Base-by-base conservation (phyloP, 1,139 yeast genomes). In the Eremothecium cymbalariae region DNA sequence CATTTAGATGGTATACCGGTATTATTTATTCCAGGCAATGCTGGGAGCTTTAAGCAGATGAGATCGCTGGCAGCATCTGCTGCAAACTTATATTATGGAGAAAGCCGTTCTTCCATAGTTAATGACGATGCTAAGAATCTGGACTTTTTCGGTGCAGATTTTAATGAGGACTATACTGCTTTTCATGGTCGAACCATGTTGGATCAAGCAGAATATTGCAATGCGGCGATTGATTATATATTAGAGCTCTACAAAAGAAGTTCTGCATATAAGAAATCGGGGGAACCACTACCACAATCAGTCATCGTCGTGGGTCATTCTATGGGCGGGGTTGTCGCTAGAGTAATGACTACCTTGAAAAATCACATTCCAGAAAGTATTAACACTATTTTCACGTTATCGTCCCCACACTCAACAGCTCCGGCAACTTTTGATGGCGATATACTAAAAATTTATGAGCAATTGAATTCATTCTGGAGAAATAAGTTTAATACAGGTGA, bases 381-480 rank as follows among this genome's bases (percentile, higher is more conserved):
- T 12, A 85, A 85, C 50, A 80, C 96, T 0, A 82, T 90, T 11
- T 47, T 90, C 14, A 88, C 98, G 0, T 63, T 93, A 36, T 82
- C 97, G 0, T 76, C 97, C 1, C 99, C 99, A 0, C 98, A 93
- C 57, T 75, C 88, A 0, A 79, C 85, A 1, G 82, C 97, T 0
- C 97, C 99, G 0, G 74, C 90, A n/a, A 85, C 97, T 0, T 88
- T 88, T 59, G 99, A 90, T 61, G 81, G 94, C 14, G 96, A 86
- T 45, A 66, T 90, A 18, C 63, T 85, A 42, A 73, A 71, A 39
- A 72, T 86, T 1, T 90, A 86, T 53, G 72, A 79, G 15, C 70
- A 77, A 2, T 72, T 82, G 2, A 93, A 88, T 57, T 69, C 74
- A 36, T 88, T 76, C 54, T 90, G 98, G 98, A 65, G 79, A 37